Base-by-base conservation (phyloP, 805 yeast species). In the Metschnikowia colocasiae region DNA sequence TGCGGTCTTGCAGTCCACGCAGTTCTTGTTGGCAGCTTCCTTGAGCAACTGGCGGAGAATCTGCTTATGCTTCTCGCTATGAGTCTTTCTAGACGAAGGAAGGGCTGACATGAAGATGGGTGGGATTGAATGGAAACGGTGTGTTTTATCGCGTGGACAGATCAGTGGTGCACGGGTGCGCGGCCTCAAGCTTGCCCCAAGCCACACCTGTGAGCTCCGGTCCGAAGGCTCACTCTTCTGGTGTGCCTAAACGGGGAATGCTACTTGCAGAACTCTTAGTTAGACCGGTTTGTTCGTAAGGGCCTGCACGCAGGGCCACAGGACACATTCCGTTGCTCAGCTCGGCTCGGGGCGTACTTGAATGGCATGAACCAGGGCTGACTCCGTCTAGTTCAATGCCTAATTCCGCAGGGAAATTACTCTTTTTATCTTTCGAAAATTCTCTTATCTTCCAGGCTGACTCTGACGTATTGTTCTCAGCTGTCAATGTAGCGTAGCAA, bases 1-100 rank as follows among this genome's bases (percentile, higher is more conserved):
- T 12, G 92, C 78, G 0, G 82, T 77, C 65, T 94, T 92, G 69
- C 99, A 92, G 66, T 92, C 99, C 1, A 91, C 96, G 65, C 99
- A 92, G 37, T 71, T 64, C 59, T 79, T 80, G 72, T 94, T 94
- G 31, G 80, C 81, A 1, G 82, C 82, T 57, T 89, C 96, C 49
- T 80, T 82, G 37, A 94, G 76, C 27, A 94, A 74, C 27, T 84
- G 81, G 64, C 82, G 82, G 52, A 94, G 73, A 34, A 88, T 83
- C 61, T 81, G 85, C 64, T 78, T 87, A 63, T 83, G 84, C 51
- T 76, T 72, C 47, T 82, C 76, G 37, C 71, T 66, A 58, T 72
- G 75, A 1, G 73, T 69, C 56, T 71, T 71, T 48, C 66, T 65
- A n/a, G 73, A 62, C 15, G 76, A 71, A 16, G 76, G 75, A 46